Evolutionary conservation across 2,329 filamentous ascomycete genomes (phyloP).

Genomic region (Mycosphaerella sp.): DNA sequence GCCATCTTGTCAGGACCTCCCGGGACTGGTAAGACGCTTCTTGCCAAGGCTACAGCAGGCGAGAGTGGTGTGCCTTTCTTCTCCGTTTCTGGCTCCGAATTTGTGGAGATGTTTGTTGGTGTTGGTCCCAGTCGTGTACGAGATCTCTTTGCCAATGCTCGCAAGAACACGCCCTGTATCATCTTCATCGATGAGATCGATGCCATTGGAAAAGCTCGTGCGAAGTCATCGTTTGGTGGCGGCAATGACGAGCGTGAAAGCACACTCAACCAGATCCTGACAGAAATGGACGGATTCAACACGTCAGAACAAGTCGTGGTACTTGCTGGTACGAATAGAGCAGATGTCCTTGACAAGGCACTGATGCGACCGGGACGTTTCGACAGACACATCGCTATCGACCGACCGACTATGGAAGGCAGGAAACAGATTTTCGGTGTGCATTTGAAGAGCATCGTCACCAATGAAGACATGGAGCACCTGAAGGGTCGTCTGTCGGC

Average conservation of each 20-base stretch:
- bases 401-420: slow-evolving; percentile 92
- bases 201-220: slow-evolving; percentile 85
- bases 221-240: slow-evolving; percentile 74
- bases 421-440: slow-evolving; percentile 94
- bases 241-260: slow-evolving; percentile 97
- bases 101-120: slow-evolving; percentile 99
- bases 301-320: slow-evolving; percentile 95
- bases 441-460: slow-evolving; percentile 90
- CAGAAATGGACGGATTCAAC: slow-evolving; percentile 99
- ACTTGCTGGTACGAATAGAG: slow-evolving; percentile 90
- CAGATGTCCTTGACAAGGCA: slow-evolving; percentile 90
- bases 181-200: slow-evolving; percentile 99
- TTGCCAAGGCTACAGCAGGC: slow-evolving; percentile 95
- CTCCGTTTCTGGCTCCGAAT: slow-evolving; percentile 96
- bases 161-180: slow-evolving; percentile 96
- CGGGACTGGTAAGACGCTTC: slow-evolving; percentile 94
- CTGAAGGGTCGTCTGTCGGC: slow-evolving; percentile 83
- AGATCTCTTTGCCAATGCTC: slow-evolving; percentile 87
- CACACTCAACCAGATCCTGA: slow-evolving; percentile 95
- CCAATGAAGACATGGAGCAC: slow-evolving; percentile 79
- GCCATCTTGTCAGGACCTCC: slow-evolving; percentile 96
- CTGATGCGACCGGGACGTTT: slow-evolving; percentile 96
- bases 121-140: slow-evolving; percentile 93
- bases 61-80: slow-evolving; percentile 97
- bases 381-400: slow-evolving; percentile 92